Evolutionary conservation across 306 rosid species (phyloP).

Genomic region (Neltuma alba): DNA sequence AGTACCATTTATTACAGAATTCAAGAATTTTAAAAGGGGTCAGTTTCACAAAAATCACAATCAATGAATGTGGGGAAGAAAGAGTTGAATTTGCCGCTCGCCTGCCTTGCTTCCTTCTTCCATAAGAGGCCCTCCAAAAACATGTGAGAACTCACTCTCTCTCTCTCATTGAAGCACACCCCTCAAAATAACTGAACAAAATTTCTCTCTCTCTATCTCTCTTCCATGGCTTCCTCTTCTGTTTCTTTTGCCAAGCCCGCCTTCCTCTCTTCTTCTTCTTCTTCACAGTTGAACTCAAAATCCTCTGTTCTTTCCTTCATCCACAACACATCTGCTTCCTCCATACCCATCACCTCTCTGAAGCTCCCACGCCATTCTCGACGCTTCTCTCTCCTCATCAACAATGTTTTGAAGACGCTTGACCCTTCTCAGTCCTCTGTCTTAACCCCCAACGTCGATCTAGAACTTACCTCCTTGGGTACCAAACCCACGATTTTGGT

Average conservation of each 20-base stretch:
- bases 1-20: too few relatives aligned
- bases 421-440: not conserved
- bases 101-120: not conserved
- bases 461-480: not conserved
- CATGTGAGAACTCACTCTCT: not conserved
- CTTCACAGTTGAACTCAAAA: conserved; percentile 2
- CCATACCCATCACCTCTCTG: conserved; percentile 32
- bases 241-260: conserved; percentile 48
- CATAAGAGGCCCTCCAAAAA: not conserved
- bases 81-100: not conserved
- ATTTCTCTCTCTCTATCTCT: not conserved
- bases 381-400: conserved; percentile 2
- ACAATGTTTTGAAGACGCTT: conserved; percentile 34
- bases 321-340: conserved; percentile 16
- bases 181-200: not conserved
- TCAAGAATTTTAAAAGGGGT: not conserved
- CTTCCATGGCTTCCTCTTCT: conserved; percentile 62
- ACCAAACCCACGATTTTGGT: conserved; percentile 57
- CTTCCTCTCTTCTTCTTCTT: not conserved
- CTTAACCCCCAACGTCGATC: conserved; percentile 1
- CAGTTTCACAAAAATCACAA: not conserved
- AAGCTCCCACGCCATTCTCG: conserved; percentile 11
- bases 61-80: not conserved
- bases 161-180: not conserved
- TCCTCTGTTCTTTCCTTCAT: conserved; percentile 51